Percentiles rank a stretch among this genome's conserved stretches.
Conservation (phyloP, 441 rosid species). For the Sinapis alba region DNA sequence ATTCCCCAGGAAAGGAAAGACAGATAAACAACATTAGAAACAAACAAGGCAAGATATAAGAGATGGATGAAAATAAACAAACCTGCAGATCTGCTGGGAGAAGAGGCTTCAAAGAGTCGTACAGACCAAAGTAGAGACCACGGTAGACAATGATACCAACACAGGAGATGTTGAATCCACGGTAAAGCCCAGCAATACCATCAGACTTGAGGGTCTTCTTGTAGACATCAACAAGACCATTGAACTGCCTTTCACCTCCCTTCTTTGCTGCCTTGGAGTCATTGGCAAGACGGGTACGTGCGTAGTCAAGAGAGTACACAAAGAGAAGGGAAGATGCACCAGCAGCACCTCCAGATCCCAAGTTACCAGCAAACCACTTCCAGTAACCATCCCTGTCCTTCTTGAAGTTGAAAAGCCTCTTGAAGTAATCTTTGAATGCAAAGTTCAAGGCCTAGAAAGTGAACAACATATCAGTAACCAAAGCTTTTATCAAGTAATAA, state of each 20-base stretch:
- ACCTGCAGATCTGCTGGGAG: conserved; percentile 52
- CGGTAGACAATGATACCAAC: conserved; percentile 54
- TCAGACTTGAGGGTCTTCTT: conserved; percentile 50
- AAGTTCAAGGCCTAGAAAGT: conserved; percentile 53
- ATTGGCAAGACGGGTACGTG: conserved; percentile 59
- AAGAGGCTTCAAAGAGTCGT: conserved; percentile 57
- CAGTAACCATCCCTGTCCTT: conserved; percentile 62
- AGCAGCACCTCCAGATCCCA: conserved; percentile 61
- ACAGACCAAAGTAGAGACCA: conserved; percentile 55
- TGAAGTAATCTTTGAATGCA: conserved; percentile 65
- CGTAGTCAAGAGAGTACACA: conserved; percentile 58
- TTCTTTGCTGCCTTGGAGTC: conserved; percentile 58
- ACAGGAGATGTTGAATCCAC: conserved; percentile 59
- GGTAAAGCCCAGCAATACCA: conserved; percentile 58
- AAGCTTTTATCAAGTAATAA: neutral
- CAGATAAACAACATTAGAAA: neutral
- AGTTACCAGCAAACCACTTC: conserved; percentile 64
- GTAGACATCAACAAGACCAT: conserved; percentile 56
- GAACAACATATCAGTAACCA: neutral
- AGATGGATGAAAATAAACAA: neutral
- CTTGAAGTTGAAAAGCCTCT: conserved; percentile 56
- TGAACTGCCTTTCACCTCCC: conserved; percentile 55
- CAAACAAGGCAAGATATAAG: neutral
- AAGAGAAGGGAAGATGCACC: conserved; percentile 56
- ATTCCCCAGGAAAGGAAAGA: neutral